Evolutionary conservation across 2,329 filamentous ascomycete species (phyloP), one percentile per base, ranked within the genome.

Genomic region (Botryotinia calthae): DNA sequence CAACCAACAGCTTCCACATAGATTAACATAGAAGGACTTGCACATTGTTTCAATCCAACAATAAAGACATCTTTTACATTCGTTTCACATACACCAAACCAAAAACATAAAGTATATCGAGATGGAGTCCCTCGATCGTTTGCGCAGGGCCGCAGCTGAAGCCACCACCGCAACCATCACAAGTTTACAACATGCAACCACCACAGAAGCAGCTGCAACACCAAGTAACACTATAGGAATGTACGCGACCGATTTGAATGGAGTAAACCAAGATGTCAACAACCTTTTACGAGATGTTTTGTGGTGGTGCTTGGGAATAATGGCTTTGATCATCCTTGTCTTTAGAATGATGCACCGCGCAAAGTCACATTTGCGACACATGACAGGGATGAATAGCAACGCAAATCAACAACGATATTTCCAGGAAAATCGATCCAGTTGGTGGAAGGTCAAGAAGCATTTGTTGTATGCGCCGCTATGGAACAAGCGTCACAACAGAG

Each of bases 401-500:
- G 85, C 84, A 20, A 82, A 85, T 1, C 84, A 84, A 77, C 89
- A 91, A 78, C 80, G 78, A 59, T 91, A 89, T 81, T 91, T 89
- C 88, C 87, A 84, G 76, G 79, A 80, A 34, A 84, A 87, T 22
- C 87, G 89, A 79, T 89, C 84, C 16, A 83, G 82, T 72, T 89
- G 87, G 87, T 89, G 89, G 20, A 82, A 82, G 73, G 76, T 91
- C 76, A 91, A 91, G 83, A 89, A 87, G 80, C 82, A 90, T 76
- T 78, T 92, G 73, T 83, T 87, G 64, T 89, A 91, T 77, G 89
- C 90, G 1, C 90, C 90, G 4, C 82, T 92, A 37, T 87, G 86
- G 82, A 87, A 83, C 22, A 91, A 91, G 79, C 87, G 90, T 64
- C 90, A 92, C 82, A 91, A 91, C 82, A 85, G 88, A 78, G 90